phyloP scores from a whole-genome alignment of 73 alveolate species.

The Paramecium pentaurelia region DNA sequence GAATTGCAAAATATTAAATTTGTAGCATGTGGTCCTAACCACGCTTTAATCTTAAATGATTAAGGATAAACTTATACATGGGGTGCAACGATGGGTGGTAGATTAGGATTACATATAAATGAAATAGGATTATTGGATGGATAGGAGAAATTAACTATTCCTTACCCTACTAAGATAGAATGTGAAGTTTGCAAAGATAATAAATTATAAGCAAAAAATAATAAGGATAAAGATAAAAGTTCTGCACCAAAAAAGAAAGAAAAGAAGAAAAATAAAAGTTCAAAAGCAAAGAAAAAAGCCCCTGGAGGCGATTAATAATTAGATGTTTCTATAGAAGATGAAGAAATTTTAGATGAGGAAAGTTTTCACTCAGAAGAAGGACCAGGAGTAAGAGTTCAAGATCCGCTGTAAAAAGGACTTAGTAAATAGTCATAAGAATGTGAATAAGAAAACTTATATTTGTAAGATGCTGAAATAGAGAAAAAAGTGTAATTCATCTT shows the following conservation, averaged over 20 bases:
- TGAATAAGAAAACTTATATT: background rate
- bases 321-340: slow-evolving; percentile 42
- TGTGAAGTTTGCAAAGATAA: background rate
- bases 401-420: background rate
- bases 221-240: background rate
- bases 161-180: background rate
- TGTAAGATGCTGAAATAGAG: slow-evolving; percentile 35
- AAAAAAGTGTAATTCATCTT: background rate
- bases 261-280: background rate
- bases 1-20: background rate
- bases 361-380: slow-evolving; percentile 43
- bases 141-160: background rate
- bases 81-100: slow-evolving; percentile 36
- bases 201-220: background rate
- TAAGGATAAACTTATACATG: background rate
- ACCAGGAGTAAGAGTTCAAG: background rate
- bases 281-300: background rate
- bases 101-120: slow-evolving; percentile 16
- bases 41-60: background rate
- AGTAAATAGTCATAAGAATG: slow-evolving; percentile 9
- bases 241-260: background rate
- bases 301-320: background rate
- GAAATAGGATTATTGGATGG: background rate
- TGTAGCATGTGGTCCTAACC: slow-evolving; percentile 34
- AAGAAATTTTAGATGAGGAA: slow-evolving; percentile 18